Evolutionary conservation across 2,329 filamentous ascomycete species (phyloP).

Genomic region (Monosporascus sp.): DNA sequence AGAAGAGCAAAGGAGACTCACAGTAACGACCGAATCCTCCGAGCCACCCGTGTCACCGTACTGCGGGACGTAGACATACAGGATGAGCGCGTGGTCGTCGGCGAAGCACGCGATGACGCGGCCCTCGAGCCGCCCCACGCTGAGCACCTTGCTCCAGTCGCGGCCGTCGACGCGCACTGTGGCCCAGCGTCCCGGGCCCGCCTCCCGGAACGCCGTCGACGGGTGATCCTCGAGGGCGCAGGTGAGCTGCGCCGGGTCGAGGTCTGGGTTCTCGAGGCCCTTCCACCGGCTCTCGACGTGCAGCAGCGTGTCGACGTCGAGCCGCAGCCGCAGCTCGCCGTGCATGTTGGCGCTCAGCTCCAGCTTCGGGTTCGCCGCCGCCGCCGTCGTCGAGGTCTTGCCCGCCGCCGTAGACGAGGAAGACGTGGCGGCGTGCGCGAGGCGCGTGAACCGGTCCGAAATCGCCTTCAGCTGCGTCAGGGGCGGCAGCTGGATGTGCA

Average conservation of each 20-base stretch:
- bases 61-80: constrained; percentile 76
- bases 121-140: constrained; percentile 82
- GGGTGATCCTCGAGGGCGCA: constrained; percentile 74
- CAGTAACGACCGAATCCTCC: constrained; percentile 72
- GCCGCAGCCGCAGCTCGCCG: constrained; percentile 73
- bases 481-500: constrained; percentile 86
- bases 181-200: constrained; percentile 79
- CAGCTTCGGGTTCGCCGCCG: constrained; percentile 55
- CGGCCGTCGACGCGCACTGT: constrained; percentile 86
- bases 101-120: constrained; percentile 90
- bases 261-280: constrained; percentile 77
- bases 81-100: constrained; percentile 72
- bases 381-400: constrained; percentile 26
- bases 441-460: constrained; percentile 89
- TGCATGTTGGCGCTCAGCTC: constrained; percentile 94
- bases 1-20: constrained; percentile 34
- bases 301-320: constrained; percentile 78
- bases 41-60: constrained; percentile 57
- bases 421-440: constrained; percentile 50
- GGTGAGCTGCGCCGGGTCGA: constrained; percentile 73
- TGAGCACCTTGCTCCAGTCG: constrained; percentile 93
- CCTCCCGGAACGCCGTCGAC: constrained; percentile 70
- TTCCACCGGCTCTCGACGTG: constrained; percentile 84
- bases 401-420: constrained; percentile 10
- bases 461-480: constrained; percentile 88